Percentiles rank a stretch among this genome's conserved stretches.
phyloP scores from a whole-genome alignment of 2,329 filamentous ascomycete genomes.

The Ceratocystis colombiana region DNA sequence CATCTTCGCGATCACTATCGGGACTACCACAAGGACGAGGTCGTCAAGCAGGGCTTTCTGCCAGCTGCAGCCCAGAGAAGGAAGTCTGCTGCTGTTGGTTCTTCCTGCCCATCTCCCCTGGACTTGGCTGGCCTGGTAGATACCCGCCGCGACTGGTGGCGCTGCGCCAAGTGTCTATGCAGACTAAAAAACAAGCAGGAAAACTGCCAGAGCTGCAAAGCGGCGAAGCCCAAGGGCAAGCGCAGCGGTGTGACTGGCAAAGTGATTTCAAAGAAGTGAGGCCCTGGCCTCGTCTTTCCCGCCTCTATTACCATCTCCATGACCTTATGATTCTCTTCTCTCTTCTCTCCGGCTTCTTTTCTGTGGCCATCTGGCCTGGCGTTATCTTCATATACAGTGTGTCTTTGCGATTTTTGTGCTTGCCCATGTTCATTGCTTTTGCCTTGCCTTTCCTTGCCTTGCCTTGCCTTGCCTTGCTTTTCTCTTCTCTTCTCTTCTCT shows the following conservation, averaged over 20 bases:
- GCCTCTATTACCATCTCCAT: too few relatives aligned
- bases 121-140: constrained; percentile 34
- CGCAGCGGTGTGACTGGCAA: constrained; percentile 40
- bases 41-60: constrained; percentile 38
- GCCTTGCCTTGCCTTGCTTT: too few relatives aligned
- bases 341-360: constrained; percentile 7
- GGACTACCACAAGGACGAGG: constrained; percentile 46
- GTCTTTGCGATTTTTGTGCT: constrained; percentile 1
- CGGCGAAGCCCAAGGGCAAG: constrained; percentile 35
- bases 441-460: background rate
- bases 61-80: background rate
- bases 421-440: background rate
- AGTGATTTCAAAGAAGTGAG: constrained; percentile 16
- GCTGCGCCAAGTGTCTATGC: constrained; percentile 44
- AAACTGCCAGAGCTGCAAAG: constrained; percentile 41
- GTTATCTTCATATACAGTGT: constrained; percentile 6
- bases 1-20: constrained; percentile 50
- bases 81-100: background rate
- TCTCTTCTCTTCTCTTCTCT: too few relatives aligned
- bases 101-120: background rate
- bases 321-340: constrained; percentile 6
- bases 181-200: constrained; percentile 38
- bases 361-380: background rate
- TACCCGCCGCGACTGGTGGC: constrained; percentile 43
- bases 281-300: too few relatives aligned